These are phyloP conservation scores for Erodium maritimum DNA, from an alignment of 345 rosid genomes.

Conservation along the genomic window DNA sequence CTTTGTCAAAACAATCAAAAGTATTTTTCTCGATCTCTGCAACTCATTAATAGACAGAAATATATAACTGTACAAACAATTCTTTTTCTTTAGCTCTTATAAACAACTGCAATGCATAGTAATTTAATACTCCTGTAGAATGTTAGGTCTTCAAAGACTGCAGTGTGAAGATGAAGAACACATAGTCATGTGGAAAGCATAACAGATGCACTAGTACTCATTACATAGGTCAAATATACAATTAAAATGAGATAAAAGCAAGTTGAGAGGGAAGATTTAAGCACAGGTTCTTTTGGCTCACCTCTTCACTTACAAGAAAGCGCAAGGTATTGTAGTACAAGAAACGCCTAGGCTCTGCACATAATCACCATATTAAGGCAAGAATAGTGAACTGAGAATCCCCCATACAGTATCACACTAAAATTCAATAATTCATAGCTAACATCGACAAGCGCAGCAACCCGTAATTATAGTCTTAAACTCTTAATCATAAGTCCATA, in stretches of 20 bases:
- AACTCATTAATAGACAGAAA: no score
- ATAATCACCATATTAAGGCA: neutral
- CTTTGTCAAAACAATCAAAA: no score
- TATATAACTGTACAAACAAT: no score
- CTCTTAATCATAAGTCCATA: neutral
- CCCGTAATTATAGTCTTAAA: neutral
- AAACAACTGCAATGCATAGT: neutral
- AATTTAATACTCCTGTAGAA: no score
- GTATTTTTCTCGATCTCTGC: no score
- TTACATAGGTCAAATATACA: neutral
- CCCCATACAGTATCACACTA: neutral
- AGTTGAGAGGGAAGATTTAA: neutral
- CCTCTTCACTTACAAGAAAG: slow-evolving; percentile 66
- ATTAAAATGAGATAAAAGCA: neutral
- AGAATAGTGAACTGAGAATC: neutral
- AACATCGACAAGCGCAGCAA: neutral
- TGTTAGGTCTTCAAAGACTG: no score
- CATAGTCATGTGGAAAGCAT: neutral
- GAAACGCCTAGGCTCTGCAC: slow-evolving; percentile 69
- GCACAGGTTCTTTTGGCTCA: slow-evolving; percentile 11
- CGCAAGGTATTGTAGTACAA: slow-evolving; percentile 60
- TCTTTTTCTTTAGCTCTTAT: no score
- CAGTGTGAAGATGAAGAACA: neutral
- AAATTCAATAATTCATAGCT: neutral
- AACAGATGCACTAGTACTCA: neutral